Evolutionary conservation across 805 yeast species (phyloP).

Genomic region (Pichia heedii): DNA sequence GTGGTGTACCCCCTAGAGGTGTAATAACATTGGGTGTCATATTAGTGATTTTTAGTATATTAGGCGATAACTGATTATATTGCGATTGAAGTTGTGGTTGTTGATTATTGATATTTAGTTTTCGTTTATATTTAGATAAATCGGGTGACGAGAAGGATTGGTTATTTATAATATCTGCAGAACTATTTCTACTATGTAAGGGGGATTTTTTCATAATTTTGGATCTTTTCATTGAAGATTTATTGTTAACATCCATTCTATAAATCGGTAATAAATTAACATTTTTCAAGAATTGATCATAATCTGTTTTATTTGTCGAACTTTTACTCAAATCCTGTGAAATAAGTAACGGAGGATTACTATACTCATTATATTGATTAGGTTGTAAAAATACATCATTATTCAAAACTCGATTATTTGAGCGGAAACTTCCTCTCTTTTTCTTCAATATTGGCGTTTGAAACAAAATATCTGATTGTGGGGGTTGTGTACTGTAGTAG

Average conservation of each 20-base stretch:
- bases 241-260: constrained; percentile 5
- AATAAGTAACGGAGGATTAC: background rate
- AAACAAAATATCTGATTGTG: background rate
- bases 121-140: background rate
- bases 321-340: background rate
- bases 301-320: background rate
- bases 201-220: background rate
- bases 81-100: background rate
- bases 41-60: background rate
- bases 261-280: constrained; percentile 9
- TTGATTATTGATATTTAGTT: background rate
- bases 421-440: background rate
- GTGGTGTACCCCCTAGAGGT: background rate
- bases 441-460: background rate
- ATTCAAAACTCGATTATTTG: constrained; percentile 1
- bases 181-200: background rate
- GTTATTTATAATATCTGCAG: background rate
- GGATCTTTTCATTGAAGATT: background rate
- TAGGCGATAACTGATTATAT: constrained; percentile 1
- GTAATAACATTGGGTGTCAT: background rate
- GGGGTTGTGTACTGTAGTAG: background rate
- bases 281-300: constrained; percentile 5
- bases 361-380: background rate
- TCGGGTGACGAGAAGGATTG: background rate
- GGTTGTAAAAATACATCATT: background rate